Conservation (phyloP, 257 asterid species). For the Solanum phureja region DNA sequence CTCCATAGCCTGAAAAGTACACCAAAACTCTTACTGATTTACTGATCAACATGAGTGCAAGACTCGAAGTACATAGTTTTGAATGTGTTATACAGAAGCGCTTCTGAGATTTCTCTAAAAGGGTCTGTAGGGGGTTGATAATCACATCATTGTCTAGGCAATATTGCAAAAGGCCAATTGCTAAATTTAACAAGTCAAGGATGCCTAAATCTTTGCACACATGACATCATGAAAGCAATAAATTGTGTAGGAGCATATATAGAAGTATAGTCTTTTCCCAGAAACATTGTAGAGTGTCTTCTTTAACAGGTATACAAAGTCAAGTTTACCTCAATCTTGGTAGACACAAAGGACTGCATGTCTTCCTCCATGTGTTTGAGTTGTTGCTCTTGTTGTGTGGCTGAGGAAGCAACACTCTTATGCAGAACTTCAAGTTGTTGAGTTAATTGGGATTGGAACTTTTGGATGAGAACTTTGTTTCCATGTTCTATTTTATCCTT, state of each 20-base stretch:
- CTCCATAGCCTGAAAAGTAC: conserved; percentile 61
- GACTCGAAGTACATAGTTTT: neutral
- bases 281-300: neutral
- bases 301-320: neutral
- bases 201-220: neutral
- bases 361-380: conserved; percentile 92
- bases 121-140: neutral
- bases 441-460: conserved; percentile 73
- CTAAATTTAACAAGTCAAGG: neutral
- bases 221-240: neutral
- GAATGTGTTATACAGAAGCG: neutral
- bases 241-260: neutral
- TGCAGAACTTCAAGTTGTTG: conserved; percentile 85
- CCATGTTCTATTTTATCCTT: conserved; percentile 90
- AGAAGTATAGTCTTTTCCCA: neutral
- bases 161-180: neutral
- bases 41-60: neutral
- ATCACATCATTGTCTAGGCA: neutral
- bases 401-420: conserved; percentile 73
- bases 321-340: conserved; percentile 62
- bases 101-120: neutral
- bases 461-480: conserved; percentile 68
- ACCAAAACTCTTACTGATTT: neutral
- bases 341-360: conserved; percentile 85
- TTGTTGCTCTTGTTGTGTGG: conserved; percentile 82